These are phyloP conservation scores for Leishmania lainsoni DNA, from an alignment of 208 protist species.

Conservation along the genomic window DNA sequence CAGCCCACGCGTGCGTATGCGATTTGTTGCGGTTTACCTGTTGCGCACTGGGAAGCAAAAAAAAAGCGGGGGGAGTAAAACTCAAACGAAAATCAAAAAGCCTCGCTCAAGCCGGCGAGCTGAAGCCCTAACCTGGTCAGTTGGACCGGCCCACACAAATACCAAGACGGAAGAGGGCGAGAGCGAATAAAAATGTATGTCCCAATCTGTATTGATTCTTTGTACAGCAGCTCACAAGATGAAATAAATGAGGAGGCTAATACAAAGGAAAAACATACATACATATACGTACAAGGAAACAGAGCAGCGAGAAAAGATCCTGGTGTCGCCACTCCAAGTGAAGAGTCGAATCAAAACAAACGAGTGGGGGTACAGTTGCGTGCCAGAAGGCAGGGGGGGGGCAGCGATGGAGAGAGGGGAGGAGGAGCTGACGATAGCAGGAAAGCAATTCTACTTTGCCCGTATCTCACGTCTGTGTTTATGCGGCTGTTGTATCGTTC, in stretches of 20 bases:
- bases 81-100: too few relatives aligned
- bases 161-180: not conserved
- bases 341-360: not conserved
- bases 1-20: too few relatives aligned
- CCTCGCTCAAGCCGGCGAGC: too few relatives aligned
- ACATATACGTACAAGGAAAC: conserved; percentile 2
- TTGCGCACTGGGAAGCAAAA: too few relatives aligned
- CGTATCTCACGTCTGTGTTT: not conserved
- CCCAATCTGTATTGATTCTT: not conserved
- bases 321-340: not conserved
- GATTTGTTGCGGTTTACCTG: too few relatives aligned
- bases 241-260: conserved; percentile 1
- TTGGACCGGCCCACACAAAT: not conserved
- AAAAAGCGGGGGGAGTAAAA: too few relatives aligned
- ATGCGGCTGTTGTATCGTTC: not conserved
- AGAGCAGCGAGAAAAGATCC: conserved; percentile 6
- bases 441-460: not conserved
- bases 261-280: conserved; percentile 3
- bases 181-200: not conserved
- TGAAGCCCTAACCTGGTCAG: too few relatives aligned
- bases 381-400: not conserved
- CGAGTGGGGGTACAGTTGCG: not conserved
- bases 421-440: not conserved
- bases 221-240: not conserved
- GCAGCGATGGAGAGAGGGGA: conserved; percentile 1